Conservation (phyloP, 306 rosid species). For the Rosa persica region DNA sequence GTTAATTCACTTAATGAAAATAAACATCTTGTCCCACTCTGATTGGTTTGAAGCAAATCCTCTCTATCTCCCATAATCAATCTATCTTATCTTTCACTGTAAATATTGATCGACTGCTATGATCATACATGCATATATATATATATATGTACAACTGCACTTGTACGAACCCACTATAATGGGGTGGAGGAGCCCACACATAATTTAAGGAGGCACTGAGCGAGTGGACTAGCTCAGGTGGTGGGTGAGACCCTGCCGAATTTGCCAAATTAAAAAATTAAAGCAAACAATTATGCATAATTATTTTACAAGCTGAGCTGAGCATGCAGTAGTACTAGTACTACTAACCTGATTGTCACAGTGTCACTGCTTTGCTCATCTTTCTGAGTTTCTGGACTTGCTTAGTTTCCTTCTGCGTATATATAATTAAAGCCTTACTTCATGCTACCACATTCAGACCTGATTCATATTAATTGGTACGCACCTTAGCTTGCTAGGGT, state of each 20-base stretch:
- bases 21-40: background rate
- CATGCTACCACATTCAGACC: constrained; percentile 2
- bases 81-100: background rate
- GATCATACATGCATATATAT: background rate
- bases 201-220: constrained; percentile 23
- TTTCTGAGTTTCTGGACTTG: background rate
- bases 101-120: constrained; percentile 2
- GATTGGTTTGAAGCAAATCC: background rate
- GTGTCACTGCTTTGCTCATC: constrained; percentile 3
- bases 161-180: constrained; percentile 6
- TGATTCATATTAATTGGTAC: background rate
- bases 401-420: background rate
- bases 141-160: background rate
- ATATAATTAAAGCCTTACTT: background rate
- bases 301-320: background rate
- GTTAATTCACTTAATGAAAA: background rate
- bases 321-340: background rate
- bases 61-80: constrained; percentile 6
- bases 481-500: background rate
- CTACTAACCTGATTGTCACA: background rate
- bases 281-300: background rate
- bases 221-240: background rate
- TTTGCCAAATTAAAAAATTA: background rate
- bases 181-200: constrained; percentile 33
- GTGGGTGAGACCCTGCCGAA: constrained; percentile 5